Base-by-base conservation (phyloP, 139 green algal genomes). In the Microglena sp. region DNA sequence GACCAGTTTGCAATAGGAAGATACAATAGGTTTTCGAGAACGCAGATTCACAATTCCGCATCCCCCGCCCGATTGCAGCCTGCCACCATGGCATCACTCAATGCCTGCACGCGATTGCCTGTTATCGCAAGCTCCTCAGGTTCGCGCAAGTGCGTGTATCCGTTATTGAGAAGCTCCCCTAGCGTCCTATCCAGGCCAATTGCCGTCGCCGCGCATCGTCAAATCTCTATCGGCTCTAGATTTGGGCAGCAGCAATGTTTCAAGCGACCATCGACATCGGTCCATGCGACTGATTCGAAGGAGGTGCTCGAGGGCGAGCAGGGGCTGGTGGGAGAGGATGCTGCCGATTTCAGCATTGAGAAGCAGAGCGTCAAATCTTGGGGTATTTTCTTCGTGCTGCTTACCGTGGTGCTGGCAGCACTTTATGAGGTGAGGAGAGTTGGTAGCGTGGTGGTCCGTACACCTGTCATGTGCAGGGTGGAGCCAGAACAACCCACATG, bases 341-440 rank as follows among this genome's bases (percentile, higher is more conserved):
- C 92, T 11, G 92, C 88, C 0, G 71, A 75, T 0, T 98, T 98
- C 67, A 64, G 82, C 27, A n/a, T 85, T 2, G 43, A 59, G 1
- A 31, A 88, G 34, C 91, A 98, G 65, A 93, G 56, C 45, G 43
- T 79, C 2, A 66, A 67, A 11, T 88, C 83, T 1, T 98, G 92
- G 92, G 76, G 32, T 0, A 7, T 88, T 0, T 98, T 98, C 69
- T 73, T 71, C 1, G 79, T 36, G 11, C 61, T 97, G 56, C 78
- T 98, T 6, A 75, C 75, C 0, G 72, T 55, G 7, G 92, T 96
- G 11, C 50, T 92, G 40, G 90, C 68, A 1, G 56, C 77, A 1
- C 69, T 97, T 2, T 98, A 96, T 58, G 46, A 85, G 55, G 81
- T 90, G 36, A 64, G 83, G 35, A 1, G 36, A 54, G 58, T n/a